Evolutionary conservation across 2,329 filamentous ascomycete species (phyloP), one percentile per base, ranked within the genome.

Genomic region (Monosporascus sp.): DNA sequence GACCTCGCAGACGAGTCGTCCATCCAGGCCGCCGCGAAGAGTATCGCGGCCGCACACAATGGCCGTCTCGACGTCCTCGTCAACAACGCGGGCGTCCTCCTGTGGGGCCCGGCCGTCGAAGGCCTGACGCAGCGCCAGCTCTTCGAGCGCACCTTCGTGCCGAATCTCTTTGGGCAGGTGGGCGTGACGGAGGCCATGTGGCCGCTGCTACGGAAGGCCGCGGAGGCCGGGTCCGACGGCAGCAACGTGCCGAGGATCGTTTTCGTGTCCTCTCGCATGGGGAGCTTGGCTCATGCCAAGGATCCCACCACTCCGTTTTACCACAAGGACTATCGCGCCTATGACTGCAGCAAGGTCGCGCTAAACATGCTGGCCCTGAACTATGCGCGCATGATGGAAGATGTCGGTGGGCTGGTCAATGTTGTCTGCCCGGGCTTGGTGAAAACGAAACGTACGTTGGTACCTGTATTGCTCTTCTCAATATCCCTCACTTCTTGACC

Each of bases 311-410:
- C 57, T 0, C 24, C 51, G 1, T 67, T 52, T 9, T 70, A 70
- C 46, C 51, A 49, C 1, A 54, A 59, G 17, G 65, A 68, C 5
- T 68, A 63, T 47, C 70, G 65, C 37, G 60, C 64, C 1, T 77
- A 77, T 51, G 61, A 70, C 14, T 57, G 63, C 5, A 74, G 70
- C 60, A 77, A 77, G 55, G 70, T 73, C 1, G 74, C 73, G 0
- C 24, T 76, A 9, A 73, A 76, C 31, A 74, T 74, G 67, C 57
- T 77, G 3, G 63, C 61, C 35, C 18, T 69, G 3, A 66, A 69
- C 48, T 74, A 69, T 48, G 63, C 61, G 1, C 57, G 65, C 0
- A 61, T 65, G 11, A 37, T 75, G 38, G 58, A 64, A 5, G 62
- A 63, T 20, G 47, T 57, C 4, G 65, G 64, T 8, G 70, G 63